phyloP scores from a whole-genome alignment of 768 basidiomycete genomes.

The Phaffia tasmanica region DNA sequence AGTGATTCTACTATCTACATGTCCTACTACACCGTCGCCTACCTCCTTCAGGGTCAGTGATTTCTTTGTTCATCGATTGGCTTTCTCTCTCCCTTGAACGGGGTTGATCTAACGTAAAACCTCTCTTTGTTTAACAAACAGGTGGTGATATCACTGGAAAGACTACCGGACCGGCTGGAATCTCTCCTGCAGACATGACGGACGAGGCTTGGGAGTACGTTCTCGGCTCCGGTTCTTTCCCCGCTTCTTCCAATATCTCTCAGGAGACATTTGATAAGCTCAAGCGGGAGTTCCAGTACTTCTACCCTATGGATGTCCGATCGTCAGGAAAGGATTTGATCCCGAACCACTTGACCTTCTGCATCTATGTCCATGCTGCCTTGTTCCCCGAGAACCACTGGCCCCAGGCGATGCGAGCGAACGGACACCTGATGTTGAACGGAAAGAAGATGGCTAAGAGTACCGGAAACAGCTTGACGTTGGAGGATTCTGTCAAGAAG shows the following conservation, averaged over 20 bases:
- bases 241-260: constrained; percentile 49
- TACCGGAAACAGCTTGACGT: constrained; percentile 86
- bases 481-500: constrained; percentile 77
- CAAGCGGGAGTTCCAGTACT: constrained; percentile 87
- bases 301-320: constrained; percentile 95
- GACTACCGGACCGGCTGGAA: constrained; percentile 66
- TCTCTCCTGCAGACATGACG: constrained; percentile 84
- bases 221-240: constrained; percentile 56
- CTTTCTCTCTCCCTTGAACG: neutral
- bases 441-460: constrained; percentile 99
- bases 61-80: neutral
- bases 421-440: constrained; percentile 93
- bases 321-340: constrained; percentile 97
- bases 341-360: constrained; percentile 88
- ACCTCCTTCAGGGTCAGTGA: constrained; percentile 72
- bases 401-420: constrained; percentile 84
- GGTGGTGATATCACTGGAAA: constrained; percentile 66
- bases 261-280: constrained; percentile 69
- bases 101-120: neutral
- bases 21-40: constrained; percentile 91
- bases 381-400: constrained; percentile 79
- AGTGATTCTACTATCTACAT: constrained; percentile 98
- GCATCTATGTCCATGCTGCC: constrained; percentile 88
- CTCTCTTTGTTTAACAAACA: constrained; percentile 31
- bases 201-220: constrained; percentile 97